These are phyloP conservation scores for Acorus calamus DNA, from an alignment of 106 monocot species.

Conservation along the genomic window DNA sequence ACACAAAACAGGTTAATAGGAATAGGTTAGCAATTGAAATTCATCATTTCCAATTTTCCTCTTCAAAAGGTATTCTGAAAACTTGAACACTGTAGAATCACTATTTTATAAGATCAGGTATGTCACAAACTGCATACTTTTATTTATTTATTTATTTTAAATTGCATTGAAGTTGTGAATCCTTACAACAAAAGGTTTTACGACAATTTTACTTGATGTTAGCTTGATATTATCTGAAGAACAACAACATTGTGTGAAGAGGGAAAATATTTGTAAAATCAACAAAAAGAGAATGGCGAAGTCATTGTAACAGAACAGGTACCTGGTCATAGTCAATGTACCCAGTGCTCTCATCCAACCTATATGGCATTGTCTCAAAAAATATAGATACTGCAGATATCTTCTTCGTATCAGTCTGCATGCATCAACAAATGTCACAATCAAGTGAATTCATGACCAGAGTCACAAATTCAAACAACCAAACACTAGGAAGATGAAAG, in stretches of 20 bases:
- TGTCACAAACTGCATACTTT: too few species aligned
- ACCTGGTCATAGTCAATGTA: conserved; percentile 99
- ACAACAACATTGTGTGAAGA: neutral
- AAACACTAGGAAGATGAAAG: too few species aligned
- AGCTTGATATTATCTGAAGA: neutral
- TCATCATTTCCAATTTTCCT: too few species aligned
- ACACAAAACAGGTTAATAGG: too few species aligned
- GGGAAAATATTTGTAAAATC: neutral
- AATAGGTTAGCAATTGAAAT: too few species aligned
- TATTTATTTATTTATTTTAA: too few species aligned
- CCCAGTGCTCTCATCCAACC: conserved; percentile 89
- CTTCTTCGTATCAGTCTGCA: conserved; percentile 99
- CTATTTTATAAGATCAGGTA: too few species aligned
- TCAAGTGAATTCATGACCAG: neutral
- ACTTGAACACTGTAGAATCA: too few species aligned
- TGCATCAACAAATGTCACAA: neutral
- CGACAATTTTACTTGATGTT: too few species aligned
- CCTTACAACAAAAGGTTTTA: too few species aligned
- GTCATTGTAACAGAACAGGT: neutral
- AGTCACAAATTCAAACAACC: neutral
- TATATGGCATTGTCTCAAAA: conserved; percentile 99
- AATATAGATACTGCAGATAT: conserved; percentile 97
- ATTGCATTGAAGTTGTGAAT: too few species aligned
- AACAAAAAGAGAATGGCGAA: neutral
- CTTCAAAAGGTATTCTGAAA: too few species aligned